Evolutionary conservation across 805 yeast species (phyloP).

Genomic region (Lipomyces sp.): DNA sequence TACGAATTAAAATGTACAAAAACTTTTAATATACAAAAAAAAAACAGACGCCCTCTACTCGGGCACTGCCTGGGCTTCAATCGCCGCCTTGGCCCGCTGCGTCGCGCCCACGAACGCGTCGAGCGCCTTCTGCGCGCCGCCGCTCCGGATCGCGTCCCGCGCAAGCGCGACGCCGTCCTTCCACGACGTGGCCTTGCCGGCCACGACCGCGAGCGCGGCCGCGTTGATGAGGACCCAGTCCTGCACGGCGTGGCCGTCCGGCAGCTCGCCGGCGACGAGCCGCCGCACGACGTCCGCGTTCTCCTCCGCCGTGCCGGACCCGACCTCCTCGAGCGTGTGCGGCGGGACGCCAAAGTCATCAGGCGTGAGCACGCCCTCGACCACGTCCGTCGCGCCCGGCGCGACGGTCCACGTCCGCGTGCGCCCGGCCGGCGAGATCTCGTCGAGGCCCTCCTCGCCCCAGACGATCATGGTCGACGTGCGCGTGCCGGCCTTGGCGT

Average conservation of each 20-base stretch:
- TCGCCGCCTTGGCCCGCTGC: slow-evolving; percentile 11
- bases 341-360: slow-evolving; percentile 75
- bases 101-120: slow-evolving; percentile 48
- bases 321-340: slow-evolving; percentile 64
- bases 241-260: slow-evolving; percentile 53
- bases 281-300: slow-evolving; percentile 65
- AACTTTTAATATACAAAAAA: too few relatives aligned
- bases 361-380: slow-evolving; percentile 36
- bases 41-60: too few relatives aligned
- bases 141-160: slow-evolving; percentile 59
- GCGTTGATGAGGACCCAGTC: slow-evolving; percentile 91
- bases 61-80: too few relatives aligned
- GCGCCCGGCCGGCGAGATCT: slow-evolving; percentile 83
- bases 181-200: slow-evolving; percentile 66
- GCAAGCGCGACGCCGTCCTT: slow-evolving; percentile 75
- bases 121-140: slow-evolving; percentile 62
- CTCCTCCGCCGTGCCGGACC: slow-evolving; percentile 81
- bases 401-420: slow-evolving; percentile 79
- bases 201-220: slow-evolving; percentile 78
- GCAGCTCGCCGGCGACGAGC: slow-evolving; percentile 45
- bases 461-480: slow-evolving; percentile 76
- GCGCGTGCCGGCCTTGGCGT: slow-evolving; percentile 45
- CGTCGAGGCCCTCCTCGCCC: slow-evolving; percentile 91
- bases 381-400: slow-evolving; percentile 15
- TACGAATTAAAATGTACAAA: too few relatives aligned